These are phyloP conservation scores for Hymenotorrendiella dingleyae DNA, from an alignment of 2,329 filamentous ascomycete species.

Conservation along the genomic window DNA sequence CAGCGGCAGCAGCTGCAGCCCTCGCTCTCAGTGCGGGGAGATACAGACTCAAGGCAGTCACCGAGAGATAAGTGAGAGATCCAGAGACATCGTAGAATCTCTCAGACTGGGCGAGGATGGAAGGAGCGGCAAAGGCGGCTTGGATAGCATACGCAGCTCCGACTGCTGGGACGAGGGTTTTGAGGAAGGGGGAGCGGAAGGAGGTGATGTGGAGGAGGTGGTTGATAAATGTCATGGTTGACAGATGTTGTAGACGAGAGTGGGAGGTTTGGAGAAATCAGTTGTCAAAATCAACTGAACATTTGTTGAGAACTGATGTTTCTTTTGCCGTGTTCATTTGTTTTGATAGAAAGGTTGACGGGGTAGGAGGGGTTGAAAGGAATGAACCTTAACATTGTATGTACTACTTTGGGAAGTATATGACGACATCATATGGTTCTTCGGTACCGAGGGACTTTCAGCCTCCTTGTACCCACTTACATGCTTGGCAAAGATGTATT, in stretches of 20 bases:
- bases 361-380: no score
- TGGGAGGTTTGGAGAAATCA: neutral
- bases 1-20: constrained; percentile 39
- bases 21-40: constrained; percentile 53
- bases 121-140: constrained; percentile 55
- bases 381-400: no score
- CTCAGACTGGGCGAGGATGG: constrained; percentile 53
- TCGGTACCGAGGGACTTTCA: no score
- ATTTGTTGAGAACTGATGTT: no score
- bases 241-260: neutral
- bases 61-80: constrained; percentile 59
- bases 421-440: no score
- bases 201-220: constrained; percentile 53
- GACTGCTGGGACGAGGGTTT: constrained; percentile 56
- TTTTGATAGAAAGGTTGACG: no score
- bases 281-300: no score
- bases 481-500: no score
- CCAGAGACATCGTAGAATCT: constrained; percentile 65
- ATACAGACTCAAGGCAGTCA: constrained; percentile 55
- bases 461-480: no score
- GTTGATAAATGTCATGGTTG: constrained; percentile 32
- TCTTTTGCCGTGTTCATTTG: no score
- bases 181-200: constrained; percentile 56
- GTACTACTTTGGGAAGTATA: no score
- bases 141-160: constrained; percentile 59